These are phyloP conservation scores for Nakaseomyces sp. DNA, from an alignment of 1,139 yeast species.

Conservation along the genomic window DNA sequence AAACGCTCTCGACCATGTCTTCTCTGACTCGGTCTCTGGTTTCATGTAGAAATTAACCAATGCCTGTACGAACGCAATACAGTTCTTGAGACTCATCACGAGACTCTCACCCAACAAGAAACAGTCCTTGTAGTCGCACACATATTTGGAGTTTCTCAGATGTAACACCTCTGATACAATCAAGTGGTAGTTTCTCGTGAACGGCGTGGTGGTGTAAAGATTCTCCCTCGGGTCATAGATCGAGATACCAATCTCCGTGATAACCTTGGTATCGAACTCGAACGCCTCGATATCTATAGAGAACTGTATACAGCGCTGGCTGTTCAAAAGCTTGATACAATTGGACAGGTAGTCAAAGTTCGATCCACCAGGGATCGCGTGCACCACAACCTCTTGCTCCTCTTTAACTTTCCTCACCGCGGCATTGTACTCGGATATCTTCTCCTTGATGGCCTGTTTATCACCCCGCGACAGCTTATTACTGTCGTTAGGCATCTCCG, in stretches of 20 bases:
- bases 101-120: constrained; percentile 50
- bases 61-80: constrained; percentile 36
- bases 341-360: constrained; percentile 21
- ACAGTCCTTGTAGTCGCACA: constrained; percentile 51
- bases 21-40: constrained; percentile 17
- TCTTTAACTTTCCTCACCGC: constrained; percentile 11
- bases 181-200: constrained; percentile 43
- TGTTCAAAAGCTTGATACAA: constrained; percentile 22
- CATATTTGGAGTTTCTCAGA: constrained; percentile 48
- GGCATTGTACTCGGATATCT: constrained; percentile 3
- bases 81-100: constrained; percentile 35
- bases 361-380: constrained; percentile 18
- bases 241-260: constrained; percentile 64
- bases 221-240: constrained; percentile 51
- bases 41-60: constrained; percentile 39
- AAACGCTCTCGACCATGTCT: constrained; percentile 33
- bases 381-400: constrained; percentile 20
- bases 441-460: not conserved
- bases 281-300: constrained; percentile 62
- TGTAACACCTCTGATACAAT: constrained; percentile 43
- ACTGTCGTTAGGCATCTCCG: constrained; percentile 6
- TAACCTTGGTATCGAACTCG: constrained; percentile 39
- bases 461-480: not conserved
- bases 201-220: constrained; percentile 23
- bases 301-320: constrained; percentile 35